Percentiles rank a stretch among this genome's conserved stretches.
These are phyloP conservation scores for Rheum nobile DNA, from an alignment of 148 eudicot genomes.

Conservation along the genomic window DNA sequence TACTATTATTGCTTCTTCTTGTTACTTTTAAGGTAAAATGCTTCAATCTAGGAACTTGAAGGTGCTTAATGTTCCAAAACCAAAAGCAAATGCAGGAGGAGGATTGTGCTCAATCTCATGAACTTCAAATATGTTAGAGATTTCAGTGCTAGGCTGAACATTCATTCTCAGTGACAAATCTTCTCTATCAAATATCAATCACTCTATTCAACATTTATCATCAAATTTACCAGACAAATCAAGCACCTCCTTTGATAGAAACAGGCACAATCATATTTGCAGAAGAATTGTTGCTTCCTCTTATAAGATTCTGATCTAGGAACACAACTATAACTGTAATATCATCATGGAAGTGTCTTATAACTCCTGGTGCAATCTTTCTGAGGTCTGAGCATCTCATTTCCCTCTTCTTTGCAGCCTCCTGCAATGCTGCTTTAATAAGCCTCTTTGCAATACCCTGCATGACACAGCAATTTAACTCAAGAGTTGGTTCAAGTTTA, in stretches of 20 bases:
- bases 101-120: too few relatives aligned
- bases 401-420: constrained; percentile 61
- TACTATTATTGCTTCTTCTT: background rate
- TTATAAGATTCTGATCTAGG: constrained; percentile 24
- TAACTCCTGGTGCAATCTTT: constrained; percentile 54
- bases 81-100: background rate
- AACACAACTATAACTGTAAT: constrained; percentile 56
- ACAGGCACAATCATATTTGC: constrained; percentile 9
- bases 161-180: background rate
- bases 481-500: too few relatives aligned
- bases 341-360: constrained; percentile 70
- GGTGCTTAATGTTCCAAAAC: background rate
- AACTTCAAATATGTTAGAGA: too few relatives aligned
- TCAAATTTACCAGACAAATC: background rate
- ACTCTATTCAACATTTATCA: background rate
- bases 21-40: background rate
- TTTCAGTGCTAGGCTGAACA: background rate
- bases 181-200: background rate
- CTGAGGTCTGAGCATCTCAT: constrained; percentile 56
- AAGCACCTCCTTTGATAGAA: constrained; percentile 31
- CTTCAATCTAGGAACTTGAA: background rate
- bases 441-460: constrained; percentile 64
- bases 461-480: background rate
- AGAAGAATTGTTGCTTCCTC: constrained; percentile 10
- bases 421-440: constrained; percentile 40